Conservation (phyloP, 2,329 filamentous ascomycete species). For the Tolypocladium tropicale region DNA sequence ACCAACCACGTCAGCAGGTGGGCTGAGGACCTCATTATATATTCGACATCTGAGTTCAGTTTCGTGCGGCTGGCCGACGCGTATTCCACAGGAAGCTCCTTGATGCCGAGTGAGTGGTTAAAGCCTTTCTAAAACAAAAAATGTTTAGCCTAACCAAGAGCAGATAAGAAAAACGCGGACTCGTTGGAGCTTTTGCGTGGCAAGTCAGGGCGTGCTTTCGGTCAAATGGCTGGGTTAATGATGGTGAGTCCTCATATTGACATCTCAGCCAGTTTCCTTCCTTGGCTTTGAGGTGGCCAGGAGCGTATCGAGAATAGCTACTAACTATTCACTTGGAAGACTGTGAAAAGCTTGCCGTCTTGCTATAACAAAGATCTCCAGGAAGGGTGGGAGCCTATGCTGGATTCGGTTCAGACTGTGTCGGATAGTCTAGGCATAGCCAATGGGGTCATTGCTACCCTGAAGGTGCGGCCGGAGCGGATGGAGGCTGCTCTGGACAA, state of each 20-base stretch:
- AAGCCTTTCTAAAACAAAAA: no score
- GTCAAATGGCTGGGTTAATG: neutral
- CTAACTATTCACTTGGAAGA: neutral
- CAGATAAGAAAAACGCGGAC: neutral
- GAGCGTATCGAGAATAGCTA: neutral
- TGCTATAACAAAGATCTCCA: neutral
- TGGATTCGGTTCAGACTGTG: neutral
- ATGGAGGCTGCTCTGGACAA: neutral
- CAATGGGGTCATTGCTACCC: neutral
- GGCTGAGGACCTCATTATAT: neutral
- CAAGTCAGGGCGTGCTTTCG: neutral
- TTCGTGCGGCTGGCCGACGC: neutral
- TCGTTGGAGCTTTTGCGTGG: neutral
- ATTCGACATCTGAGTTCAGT: neutral
- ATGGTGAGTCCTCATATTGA: neutral
- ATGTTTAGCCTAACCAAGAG: no score
- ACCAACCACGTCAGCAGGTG: neutral
- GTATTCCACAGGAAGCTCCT: neutral
- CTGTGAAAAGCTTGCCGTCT: neutral
- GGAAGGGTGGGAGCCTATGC: neutral
- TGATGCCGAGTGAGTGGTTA: no score
- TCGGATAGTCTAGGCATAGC: neutral
- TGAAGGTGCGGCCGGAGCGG: neutral
- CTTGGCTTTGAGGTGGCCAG: no score
- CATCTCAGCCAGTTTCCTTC: no score